Base-by-base conservation (phyloP, 23 red algal species). In the Gracilaria gracilis region DNA sequence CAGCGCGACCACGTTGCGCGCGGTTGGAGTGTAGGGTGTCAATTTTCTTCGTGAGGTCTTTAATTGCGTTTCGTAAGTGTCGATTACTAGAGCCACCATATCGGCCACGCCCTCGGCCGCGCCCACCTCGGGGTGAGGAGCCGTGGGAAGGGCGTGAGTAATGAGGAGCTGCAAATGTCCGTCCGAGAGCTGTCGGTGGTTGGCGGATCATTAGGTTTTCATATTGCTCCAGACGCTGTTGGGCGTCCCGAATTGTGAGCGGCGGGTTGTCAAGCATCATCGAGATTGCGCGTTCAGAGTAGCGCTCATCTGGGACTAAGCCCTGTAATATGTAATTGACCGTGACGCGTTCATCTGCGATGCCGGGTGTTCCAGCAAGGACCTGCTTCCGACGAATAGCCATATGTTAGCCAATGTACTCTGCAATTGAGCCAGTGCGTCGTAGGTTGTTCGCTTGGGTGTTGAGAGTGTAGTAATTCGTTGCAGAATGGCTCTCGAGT, bases 251-350 rank as follows among this genome's bases (percentile, higher is more conserved):
- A 4, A 70, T 34, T 1, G 28, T 70, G 65, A 9, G 15, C 27
- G 65, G 65, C 4, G 65, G 65, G 1, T 9, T 35, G 28, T 70
- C 65, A 16, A 70, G 14, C 65, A 70, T 34, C 35, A 70, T 38
- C 1, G 4, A 70, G 4, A 35, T 4, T 4, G 65, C 65, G 1
- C 65, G 2, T 16, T 70, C 13, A 7, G 5, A 3, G 25, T 35
- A 33, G 7, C 27, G 27, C 12, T 38, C 31, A 25, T 34, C 24
- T 1, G 2, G 28, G 4, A 70, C 65, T 4, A 70, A 25, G 5
- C 65, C 65, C 34, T 70, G 65, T 5, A 70, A 25, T 11, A 70
- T 70, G 27, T 70, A 70, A 25, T 70, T 70, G 24, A 70, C 17
- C 17, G 28, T 70, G 65, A 70, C 27, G 2, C 9, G 3, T 70